phyloP scores from a whole-genome alignment of 192 early-diverging fungal genomes.

The Linnemannia zychae region DNA sequence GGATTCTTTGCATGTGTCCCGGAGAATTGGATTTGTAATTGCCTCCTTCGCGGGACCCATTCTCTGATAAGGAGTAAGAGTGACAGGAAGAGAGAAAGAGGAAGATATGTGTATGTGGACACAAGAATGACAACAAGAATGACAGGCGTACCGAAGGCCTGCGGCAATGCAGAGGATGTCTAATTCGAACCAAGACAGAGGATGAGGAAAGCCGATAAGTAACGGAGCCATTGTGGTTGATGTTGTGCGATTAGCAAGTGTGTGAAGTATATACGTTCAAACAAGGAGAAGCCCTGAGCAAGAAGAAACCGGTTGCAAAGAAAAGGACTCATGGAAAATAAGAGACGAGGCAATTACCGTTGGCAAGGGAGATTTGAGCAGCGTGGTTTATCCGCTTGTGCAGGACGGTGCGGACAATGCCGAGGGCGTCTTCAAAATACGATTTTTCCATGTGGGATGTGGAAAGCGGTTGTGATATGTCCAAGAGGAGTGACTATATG shows the following conservation, averaged over 20 bases:
- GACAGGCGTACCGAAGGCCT: slow-evolving; percentile 23
- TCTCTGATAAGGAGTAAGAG: neutral
- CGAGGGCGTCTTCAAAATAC: slow-evolving; percentile 32
- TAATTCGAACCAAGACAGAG: neutral
- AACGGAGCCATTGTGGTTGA: neutral
- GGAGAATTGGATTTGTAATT: slow-evolving; percentile 1
- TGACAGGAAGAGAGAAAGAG: too few species aligned
- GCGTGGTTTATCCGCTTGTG: slow-evolving; percentile 44
- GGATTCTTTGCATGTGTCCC: neutral
- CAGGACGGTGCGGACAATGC: slow-evolving; percentile 31
- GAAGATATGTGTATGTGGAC: too few species aligned
- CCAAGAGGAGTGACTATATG: too few species aligned
- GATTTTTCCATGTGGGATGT: slow-evolving; percentile 26
- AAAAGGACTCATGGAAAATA: too few species aligned
- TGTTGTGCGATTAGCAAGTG: neutral
- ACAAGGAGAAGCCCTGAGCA: too few species aligned
- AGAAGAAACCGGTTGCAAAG: too few species aligned
- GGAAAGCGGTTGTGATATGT: neutral
- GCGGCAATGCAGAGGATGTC: slow-evolving; percentile 48
- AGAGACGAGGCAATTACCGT: slow-evolving; percentile 22
- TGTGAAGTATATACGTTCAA: too few species aligned
- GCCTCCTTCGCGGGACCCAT: neutral
- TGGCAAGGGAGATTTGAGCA: slow-evolving; percentile 41
- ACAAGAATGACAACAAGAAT: neutral
- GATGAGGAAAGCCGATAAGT: neutral